Base-by-base conservation (phyloP, 2,329 filamentous ascomycete species). In the Coleophoma crateriformis region DNA sequence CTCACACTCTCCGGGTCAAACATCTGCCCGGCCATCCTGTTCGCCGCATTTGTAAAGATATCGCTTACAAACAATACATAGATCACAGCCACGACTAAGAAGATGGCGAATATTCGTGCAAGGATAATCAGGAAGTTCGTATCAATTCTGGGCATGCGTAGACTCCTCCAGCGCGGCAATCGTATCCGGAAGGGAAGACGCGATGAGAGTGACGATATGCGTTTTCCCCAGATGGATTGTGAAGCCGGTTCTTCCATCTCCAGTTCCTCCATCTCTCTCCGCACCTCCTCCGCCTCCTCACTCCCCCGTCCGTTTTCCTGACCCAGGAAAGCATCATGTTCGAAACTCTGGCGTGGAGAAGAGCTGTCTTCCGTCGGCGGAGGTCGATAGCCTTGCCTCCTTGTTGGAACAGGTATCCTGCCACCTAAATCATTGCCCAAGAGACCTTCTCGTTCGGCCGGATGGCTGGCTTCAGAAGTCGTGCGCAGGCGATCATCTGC, bases 261-360 rank as follows among this genome's bases (percentile, higher is more conserved):
- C 58, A 95, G 90, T 78, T 95, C 84, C 77, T 96, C 87, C 64
- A 95, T 82, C 72, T 97, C 85, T 69, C 94, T 88, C 57, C 86
- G 79, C 54, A 88, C 83, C 60, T 94, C 77, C 54, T 84, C 81
- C 33, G 80, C 81, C 45, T 74, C 73, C 56, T 87, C 78, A 33
- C 67, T 65, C 45, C 72, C 71, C 47, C 35, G 35, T 7, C 67
- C 64, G 37, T 76, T 68, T 63, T 77, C 67, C 68, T 77, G 56
- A 75, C 71, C 59, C 78, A 84, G 56, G 76, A 71, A 67, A 70
- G 59, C 58, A 51, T 61, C 61, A 38, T 63, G 60, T 39, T 67
- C 60, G 37, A 61, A 55, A 47, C 58, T 62, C 12, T 58, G 55
- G 35, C 58, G 54, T 19, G 40, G 45, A 5, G 54, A 82, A 45